phyloP scores from a whole-genome alignment of 768 basidiomycete genomes.

The Trichaptum fuscoviolaceum region DNA sequence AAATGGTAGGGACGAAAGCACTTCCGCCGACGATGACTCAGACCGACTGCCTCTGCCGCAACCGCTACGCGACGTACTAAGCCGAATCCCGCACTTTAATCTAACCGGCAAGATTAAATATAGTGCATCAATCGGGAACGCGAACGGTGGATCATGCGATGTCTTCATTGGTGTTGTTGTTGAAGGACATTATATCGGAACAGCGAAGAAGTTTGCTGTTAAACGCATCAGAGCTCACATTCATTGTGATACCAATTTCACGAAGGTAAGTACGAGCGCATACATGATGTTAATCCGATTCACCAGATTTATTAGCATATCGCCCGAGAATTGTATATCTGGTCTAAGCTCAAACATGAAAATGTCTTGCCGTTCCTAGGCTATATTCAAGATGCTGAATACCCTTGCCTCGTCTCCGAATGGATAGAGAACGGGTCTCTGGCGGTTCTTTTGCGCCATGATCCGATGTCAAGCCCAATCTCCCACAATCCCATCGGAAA shows the following conservation, averaged over 20 bases:
- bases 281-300: neutral
- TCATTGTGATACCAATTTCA: neutral
- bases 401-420: slow-evolving; percentile 1
- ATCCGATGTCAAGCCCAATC: neutral
- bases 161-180: neutral
- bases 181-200: neutral
- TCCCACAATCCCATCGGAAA: neutral
- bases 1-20: neutral
- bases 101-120: neutral
- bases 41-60: neutral
- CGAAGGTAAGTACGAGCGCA: neutral
- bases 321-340: neutral
- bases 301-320: neutral
- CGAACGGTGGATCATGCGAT: neutral
- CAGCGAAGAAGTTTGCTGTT: neutral
- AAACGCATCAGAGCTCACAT: neutral
- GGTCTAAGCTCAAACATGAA: neutral
- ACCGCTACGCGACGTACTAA: neutral
- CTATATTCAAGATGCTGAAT: slow-evolving; percentile 1
- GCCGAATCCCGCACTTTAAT: neutral
- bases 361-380: slow-evolving; percentile 1
- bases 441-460: neutral
- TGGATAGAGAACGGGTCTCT: neutral
- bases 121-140: neutral
- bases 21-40: neutral